phyloP scores from a whole-genome alignment of 108 stramenopile genomes.

The Nitzschia sp. region DNA sequence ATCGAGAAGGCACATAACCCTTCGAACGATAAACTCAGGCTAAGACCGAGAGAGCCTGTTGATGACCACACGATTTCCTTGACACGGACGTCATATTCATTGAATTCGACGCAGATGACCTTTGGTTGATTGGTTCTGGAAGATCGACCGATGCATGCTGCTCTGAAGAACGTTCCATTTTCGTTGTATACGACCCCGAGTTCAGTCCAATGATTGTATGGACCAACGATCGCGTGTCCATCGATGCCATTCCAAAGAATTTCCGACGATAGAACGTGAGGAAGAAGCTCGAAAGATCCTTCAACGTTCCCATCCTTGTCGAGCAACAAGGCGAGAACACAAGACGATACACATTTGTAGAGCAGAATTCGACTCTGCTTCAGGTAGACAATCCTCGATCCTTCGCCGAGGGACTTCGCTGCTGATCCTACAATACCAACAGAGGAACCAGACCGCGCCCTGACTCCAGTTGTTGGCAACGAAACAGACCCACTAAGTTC shows the following conservation, averaged over 20 bases:
- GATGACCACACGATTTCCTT: constrained; percentile 59
- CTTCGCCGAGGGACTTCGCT: constrained; percentile 66
- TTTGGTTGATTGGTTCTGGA: constrained; percentile 49
- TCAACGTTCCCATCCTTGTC: constrained; percentile 53
- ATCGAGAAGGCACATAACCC: constrained; percentile 55
- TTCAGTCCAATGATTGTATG: constrained; percentile 70
- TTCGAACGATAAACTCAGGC: constrained; percentile 54
- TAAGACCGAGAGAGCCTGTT: constrained; percentile 34
- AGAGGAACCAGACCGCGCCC: constrained; percentile 39
- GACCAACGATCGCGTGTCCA: constrained; percentile 46
- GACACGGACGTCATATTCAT: constrained; percentile 48
- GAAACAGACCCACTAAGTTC: constrained; percentile 35
- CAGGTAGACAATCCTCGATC: constrained; percentile 52
- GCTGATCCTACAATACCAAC: constrained; percentile 39
- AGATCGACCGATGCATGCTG: constrained; percentile 58
- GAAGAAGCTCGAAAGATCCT: constrained; percentile 71
- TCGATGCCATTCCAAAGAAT: constrained; percentile 39
- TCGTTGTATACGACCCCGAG: constrained; percentile 49
- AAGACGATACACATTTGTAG: constrained; percentile 64
- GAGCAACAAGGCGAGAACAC: constrained; percentile 64
- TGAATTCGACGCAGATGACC: constrained; percentile 68
- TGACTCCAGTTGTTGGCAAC: constrained; percentile 57
- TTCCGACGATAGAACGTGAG: constrained; percentile 48
- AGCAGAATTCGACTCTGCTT: constrained; percentile 60
- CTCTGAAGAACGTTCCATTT: constrained; percentile 49